A percentile compares a stretch with the other conserved stretches of the same genome.
Evolutionary conservation across 208 protist genomes (phyloP).

Genomic region (Wallacemonas sp.): DNA sequence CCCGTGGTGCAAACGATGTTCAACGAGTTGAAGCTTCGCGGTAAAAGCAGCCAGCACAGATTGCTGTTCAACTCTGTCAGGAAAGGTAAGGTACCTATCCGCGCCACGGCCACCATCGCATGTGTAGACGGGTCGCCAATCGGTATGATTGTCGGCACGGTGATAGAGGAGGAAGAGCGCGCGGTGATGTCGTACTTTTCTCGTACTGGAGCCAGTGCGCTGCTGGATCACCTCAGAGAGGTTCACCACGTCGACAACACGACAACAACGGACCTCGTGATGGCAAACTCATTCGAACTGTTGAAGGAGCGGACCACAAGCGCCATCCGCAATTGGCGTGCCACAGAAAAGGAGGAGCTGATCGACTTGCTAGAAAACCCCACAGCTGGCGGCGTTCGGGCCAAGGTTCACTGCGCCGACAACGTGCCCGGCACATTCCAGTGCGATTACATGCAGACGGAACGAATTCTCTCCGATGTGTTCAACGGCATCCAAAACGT

Average conservation of each 20-base stretch:
- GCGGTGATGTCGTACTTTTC: constrained; percentile 32
- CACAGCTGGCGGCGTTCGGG: background rate
- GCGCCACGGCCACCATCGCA: constrained; percentile 23
- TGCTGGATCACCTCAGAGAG: constrained; percentile 10
- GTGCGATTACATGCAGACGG: constrained; percentile 16
- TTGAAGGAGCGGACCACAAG: constrained; percentile 25
- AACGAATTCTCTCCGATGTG: constrained; percentile 6
- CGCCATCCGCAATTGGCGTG: constrained; percentile 27
- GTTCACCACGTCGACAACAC: constrained; percentile 3
- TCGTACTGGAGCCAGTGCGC: constrained; percentile 7
- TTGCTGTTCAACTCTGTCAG: constrained; percentile 28
- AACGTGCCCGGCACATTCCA: constrained; percentile 8
- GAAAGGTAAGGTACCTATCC: constrained; percentile 21
- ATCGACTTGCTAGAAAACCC: constrained; percentile 9
- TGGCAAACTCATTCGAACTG: constrained; percentile 23
- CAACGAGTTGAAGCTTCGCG: constrained; percentile 15
- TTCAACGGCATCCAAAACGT: constrained; percentile 3
- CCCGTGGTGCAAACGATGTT: constrained; percentile 14
- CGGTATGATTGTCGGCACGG: constrained; percentile 32
- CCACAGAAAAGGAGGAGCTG: constrained; percentile 17
- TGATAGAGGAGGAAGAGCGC: constrained; percentile 30
- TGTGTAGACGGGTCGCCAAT: constrained; percentile 22
- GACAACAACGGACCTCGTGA: background rate
- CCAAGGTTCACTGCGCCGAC: constrained; percentile 6
- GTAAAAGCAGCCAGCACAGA: constrained; percentile 15